Evolutionary conservation across 352 stramenopile genomes (phyloP).

Genomic region (Albugo candida): DNA sequence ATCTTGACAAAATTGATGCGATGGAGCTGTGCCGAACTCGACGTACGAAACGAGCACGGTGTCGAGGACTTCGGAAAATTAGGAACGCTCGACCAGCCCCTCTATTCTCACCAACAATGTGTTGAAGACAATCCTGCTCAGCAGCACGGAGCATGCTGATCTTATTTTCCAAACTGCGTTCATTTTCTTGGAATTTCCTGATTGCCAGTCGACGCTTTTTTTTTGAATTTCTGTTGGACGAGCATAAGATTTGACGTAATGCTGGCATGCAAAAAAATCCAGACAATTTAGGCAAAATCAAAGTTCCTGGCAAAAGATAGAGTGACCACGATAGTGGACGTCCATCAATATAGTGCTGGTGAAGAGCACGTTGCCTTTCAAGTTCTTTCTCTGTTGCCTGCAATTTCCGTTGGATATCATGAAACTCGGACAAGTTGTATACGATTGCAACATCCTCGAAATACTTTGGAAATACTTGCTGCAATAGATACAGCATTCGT

Average conservation of each 20-base stretch:
- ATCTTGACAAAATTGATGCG: slow-evolving; percentile 48
- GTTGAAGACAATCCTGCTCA: slow-evolving; percentile 29
- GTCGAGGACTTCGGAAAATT: slow-evolving; percentile 52
- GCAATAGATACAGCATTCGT: slow-evolving; percentile 49
- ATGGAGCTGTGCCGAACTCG: slow-evolving; percentile 56
- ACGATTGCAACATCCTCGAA: slow-evolving; percentile 64
- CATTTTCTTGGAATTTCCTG: slow-evolving; percentile 14
- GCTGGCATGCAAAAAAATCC: slow-evolving; percentile 22
- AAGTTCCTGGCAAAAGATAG: slow-evolving; percentile 36
- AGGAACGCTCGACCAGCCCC: slow-evolving; percentile 60
- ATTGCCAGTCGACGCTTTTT: slow-evolving; percentile 5
- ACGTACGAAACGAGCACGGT: slow-evolving; percentile 56
- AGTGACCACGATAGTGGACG: slow-evolving; percentile 42
- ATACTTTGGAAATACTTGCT: slow-evolving; percentile 68
- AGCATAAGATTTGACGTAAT: slow-evolving; percentile 13
- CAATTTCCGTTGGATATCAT: slow-evolving; percentile 28
- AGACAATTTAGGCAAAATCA: slow-evolving; percentile 44
- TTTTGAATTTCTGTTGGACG: not conserved
- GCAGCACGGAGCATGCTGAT: slow-evolving; percentile 38
- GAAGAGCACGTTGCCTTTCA: slow-evolving; percentile 34
- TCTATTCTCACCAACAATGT: slow-evolving; percentile 43
- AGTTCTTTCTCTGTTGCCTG: slow-evolving; percentile 27
- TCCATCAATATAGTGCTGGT: slow-evolving; percentile 16
- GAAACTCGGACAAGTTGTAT: slow-evolving; percentile 62
- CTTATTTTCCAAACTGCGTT: slow-evolving; percentile 16